Conservation (phyloP, 2,329 filamentous ascomycete species). For the Whalleya microplaca region DNA sequence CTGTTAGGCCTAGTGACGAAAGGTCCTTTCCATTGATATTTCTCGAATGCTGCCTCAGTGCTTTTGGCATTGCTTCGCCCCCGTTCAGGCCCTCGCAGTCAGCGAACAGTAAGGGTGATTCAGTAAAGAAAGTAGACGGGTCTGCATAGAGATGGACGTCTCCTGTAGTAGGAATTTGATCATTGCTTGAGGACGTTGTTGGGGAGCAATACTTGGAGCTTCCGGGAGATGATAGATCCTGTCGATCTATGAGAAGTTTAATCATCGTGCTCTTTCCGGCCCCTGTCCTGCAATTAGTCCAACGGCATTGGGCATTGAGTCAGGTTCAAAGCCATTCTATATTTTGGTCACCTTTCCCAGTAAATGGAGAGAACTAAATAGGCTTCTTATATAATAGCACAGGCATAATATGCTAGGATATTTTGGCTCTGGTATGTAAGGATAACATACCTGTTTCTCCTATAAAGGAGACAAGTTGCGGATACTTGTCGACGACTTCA, state of each 20-base stretch:
- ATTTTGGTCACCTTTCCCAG: too few relatives aligned
- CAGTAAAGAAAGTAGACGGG: constrained; percentile 42
- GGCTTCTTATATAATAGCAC: too few relatives aligned
- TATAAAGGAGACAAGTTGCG: constrained; percentile 47
- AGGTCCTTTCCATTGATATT: not conserved
- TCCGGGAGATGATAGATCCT: constrained; percentile 28
- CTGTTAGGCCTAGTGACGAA: not conserved
- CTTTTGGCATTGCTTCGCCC: constrained; percentile 44
- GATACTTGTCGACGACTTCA: constrained; percentile 33
- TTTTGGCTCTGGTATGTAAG: not conserved
- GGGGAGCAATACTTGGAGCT: constrained; percentile 42
- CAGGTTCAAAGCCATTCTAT: too few relatives aligned
- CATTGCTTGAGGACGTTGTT: constrained; percentile 46
- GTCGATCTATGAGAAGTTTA: constrained; percentile 48
- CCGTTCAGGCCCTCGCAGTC: constrained; percentile 57
- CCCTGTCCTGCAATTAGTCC: constrained; percentile 24
- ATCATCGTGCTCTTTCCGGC: constrained; percentile 54
- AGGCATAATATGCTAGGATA: too few relatives aligned
- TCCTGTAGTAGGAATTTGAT: constrained; percentile 48
- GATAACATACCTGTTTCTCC: constrained; percentile 39
- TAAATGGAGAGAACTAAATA: too few relatives aligned
- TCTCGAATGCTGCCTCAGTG: constrained; percentile 26
- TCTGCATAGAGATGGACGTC: constrained; percentile 57
- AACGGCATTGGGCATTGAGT: too few relatives aligned
- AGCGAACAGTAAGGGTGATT: constrained; percentile 49